Percentiles rank a stretch among this genome's conserved stretches.
Evolutionary conservation across 1,284 basidiomycete species (phyloP).

Genomic region (Pseudozyma sp.): DNA sequence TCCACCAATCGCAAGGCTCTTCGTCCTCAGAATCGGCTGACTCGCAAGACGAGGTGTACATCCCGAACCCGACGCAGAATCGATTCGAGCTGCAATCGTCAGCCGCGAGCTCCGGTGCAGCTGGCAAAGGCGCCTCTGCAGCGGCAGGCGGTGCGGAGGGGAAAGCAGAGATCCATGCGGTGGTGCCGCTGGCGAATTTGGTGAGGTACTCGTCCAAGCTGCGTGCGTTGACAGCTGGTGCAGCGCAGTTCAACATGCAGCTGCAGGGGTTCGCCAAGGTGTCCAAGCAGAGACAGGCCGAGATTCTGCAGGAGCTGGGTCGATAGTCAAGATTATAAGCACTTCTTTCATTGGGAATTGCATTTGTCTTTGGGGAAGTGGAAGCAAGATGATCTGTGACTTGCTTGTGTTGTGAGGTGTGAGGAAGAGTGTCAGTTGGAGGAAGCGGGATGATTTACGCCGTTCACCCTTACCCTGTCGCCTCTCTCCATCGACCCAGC

Average conservation of each 20-base stretch:
- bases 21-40: conserved; percentile 64
- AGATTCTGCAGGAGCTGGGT: conserved; percentile 59
- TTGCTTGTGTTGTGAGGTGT: neutral
- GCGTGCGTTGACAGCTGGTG: conserved; percentile 82
- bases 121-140: conserved; percentile 55
- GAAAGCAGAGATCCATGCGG: conserved; percentile 67
- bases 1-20: conserved; percentile 66
- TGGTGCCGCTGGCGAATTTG: conserved; percentile 82
- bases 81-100: conserved; percentile 74
- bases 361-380: no score
- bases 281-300: conserved; percentile 42
- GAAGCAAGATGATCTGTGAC: neutral
- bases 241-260: conserved; percentile 82
- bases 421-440: neutral
- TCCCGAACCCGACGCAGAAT: conserved; percentile 76
- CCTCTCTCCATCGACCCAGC: conserved; percentile 11
- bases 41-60: conserved; percentile 75
- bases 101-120: conserved; percentile 46
- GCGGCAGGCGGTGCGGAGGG: conserved; percentile 28
- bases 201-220: conserved; percentile 82
- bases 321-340: conserved; percentile 8
- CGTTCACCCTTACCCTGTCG: conserved; percentile 23
- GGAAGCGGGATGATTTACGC: conserved; percentile 10
- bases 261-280: conserved; percentile 78
- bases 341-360: neutral